phyloP scores from a whole-genome alignment of 2,329 filamentous ascomycete species.

The Trichoderma koningiopsis region DNA sequence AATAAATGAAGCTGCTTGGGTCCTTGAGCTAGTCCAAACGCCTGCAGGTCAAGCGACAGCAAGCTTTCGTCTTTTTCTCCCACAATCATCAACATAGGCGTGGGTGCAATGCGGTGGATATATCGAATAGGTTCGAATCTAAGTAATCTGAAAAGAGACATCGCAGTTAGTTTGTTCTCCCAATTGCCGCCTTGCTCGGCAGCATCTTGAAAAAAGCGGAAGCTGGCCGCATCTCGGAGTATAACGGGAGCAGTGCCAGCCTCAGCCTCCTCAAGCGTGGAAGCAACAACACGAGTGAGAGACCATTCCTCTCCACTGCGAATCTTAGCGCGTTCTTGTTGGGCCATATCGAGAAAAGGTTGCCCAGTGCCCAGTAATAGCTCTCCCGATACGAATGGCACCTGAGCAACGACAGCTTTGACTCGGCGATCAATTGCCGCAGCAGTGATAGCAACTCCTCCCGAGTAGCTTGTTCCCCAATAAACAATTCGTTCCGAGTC shows the following conservation, averaged over 20 bases:
- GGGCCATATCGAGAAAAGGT: neutral
- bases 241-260: constrained; percentile 4
- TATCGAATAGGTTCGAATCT: constrained; percentile 23
- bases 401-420: constrained; percentile 25
- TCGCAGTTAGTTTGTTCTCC: constrained; percentile 25
- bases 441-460: constrained; percentile 26
- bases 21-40: constrained; percentile 25
- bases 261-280: constrained; percentile 15
- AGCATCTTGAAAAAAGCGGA: constrained; percentile 2
- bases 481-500: constrained; percentile 25
- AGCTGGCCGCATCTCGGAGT: constrained; percentile 12
- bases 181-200: constrained; percentile 4
- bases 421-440: constrained; percentile 28
- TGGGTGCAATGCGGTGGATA: constrained; percentile 28
- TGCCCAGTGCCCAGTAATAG: neutral
- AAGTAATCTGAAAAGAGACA: constrained; percentile 6
- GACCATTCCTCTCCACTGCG: constrained; percentile 4
- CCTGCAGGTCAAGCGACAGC: constrained; percentile 22
- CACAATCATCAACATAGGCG: constrained; percentile 27
- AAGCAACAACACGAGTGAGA: constrained; percentile 1
- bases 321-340: constrained; percentile 18
- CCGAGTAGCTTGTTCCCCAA: constrained; percentile 28
- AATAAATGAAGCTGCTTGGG: constrained; percentile 26
- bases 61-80: constrained; percentile 18
- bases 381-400: constrained; percentile 28